Evolutionary conservation across 1,284 basidiomycete species (phyloP), one percentile per base, ranked within the genome.

Genomic region (Microbotryum intermedium): DNA sequence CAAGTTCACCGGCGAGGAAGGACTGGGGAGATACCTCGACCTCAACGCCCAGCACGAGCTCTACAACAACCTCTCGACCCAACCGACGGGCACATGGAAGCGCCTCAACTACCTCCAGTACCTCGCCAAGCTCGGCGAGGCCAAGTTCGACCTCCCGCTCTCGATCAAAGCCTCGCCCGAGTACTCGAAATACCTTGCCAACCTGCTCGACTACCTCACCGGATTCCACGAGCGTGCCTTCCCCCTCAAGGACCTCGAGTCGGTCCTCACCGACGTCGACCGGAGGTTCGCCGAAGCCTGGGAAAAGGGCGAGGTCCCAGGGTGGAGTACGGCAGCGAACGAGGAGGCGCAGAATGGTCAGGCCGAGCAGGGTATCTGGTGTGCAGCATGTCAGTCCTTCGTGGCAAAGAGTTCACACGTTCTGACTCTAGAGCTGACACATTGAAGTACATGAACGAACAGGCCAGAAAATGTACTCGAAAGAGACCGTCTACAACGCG

Each of bases 401-500:
- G 16, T 8, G 11, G 34, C 43, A 26, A 21, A 10, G 9, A 6
- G n/a, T 59, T 39, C 18, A 34, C 21, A 13, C n/a, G 23, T 13
- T 28, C 28, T 39, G n/a, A 34, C 18, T n/a, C 25, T 11, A 26
- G 11, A 26, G 42, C 51, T 46, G 20, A 49, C n/a, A 9, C 21
- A 18, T 18, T 29, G 25, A n/a, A n/a, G n/a, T n/a, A n/a, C n/a
- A n/a, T 10, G 28, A 20, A 42, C 55, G 23, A 45, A 51, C 59
- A 92, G 90, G 92, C 73, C 88, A 92, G 74, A 92, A 93, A 72
- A 80, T 82, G 64, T 98, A 97, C 75, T 84, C 93, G 16, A 99
- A 97, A 75, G 90, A 97, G 75, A 97, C 94, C 0, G 95, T 98
- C 6, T 98, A 93, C 75, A 90, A 97, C 70, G 93, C 91, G 6